Base-by-base conservation (phyloP, 805 yeast genomes). In the Candida chauliodis region DNA sequence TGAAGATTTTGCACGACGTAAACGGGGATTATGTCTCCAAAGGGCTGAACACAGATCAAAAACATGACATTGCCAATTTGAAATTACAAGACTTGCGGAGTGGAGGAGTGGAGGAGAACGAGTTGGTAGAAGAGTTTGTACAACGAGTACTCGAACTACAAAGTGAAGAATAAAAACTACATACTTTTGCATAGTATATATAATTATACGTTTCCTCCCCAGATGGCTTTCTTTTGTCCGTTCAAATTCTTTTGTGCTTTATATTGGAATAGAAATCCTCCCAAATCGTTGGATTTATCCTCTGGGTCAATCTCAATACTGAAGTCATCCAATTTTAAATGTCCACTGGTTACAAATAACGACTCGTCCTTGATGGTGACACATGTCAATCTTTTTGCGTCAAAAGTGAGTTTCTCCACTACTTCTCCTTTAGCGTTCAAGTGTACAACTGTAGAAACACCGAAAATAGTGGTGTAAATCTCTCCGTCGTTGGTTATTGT, bases 71-170 rank as follows among this genome's bases (percentile, higher is more conserved):
- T 9, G 85, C 85, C 2, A 72, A 78, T 44, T 70, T 76, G 47
- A 79, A 82, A 47, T 61, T 86, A 8, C 66, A 76, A 6, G 78
- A 76, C 38, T 59, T 86, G 11, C 59, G 95, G 23, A 53, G 51
- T 2, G 81, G 83, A 4, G 95, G 95, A 0, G 38, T 66, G 0
- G 87, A 85, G 47, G 76, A 75, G 35, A 86, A 86, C 51, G 77
- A 66, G 44, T 58, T 80, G 17, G 78, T 86, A 3, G 90, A 84
- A 53, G 91, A 84, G 47, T 84, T 85, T 56, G 75, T 80, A 11
- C 54, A 53, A 31, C 47, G 72, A 25, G 60, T 76, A 4, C 44
- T 73, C 8, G 21, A 50, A 49, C 17, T 47, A 59, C 14, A 6
- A 9, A 7, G 13, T 10, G 14, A 25, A n/a, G n/a, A n/a, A n/a